Evolutionary conservation across 2,329 filamentous ascomycete genomes (phyloP).

Genomic region (Sclerotinia spermophila): DNA sequence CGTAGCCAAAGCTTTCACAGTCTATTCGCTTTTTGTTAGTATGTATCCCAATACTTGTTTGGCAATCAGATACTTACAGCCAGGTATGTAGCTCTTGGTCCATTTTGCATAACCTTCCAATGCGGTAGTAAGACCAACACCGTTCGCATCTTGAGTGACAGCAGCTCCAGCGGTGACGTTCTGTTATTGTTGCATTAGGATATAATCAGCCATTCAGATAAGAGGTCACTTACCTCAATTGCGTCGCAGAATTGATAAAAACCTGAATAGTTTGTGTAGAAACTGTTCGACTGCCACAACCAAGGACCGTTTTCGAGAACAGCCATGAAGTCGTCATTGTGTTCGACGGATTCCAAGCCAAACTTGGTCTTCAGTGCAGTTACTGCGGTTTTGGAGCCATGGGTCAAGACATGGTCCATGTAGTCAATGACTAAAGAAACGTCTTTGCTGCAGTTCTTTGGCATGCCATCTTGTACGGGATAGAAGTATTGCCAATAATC

Average conservation of each 20-base stretch:
- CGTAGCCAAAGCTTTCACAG: slow-evolving; percentile 49
- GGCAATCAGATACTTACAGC: slow-evolving; percentile 40
- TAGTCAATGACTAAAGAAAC: slow-evolving; percentile 50
- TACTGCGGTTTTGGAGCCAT: slow-evolving; percentile 43
- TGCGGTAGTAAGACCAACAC: slow-evolving; percentile 53
- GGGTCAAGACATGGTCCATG: slow-evolving; percentile 47
- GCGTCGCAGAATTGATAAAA: slow-evolving; percentile 46
- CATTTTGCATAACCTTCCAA: slow-evolving; percentile 53
- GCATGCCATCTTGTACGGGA: slow-evolving; percentile 55
- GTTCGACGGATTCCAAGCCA: slow-evolving; percentile 43
- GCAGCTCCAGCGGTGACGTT: slow-evolving; percentile 36
- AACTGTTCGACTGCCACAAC: slow-evolving; percentile 53
- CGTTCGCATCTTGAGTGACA: slow-evolving; percentile 39
- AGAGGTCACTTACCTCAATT: slow-evolving; percentile 37
- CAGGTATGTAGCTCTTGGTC: slow-evolving; percentile 47
- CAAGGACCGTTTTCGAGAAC: slow-evolving; percentile 54
- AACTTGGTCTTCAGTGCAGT: slow-evolving; percentile 50
- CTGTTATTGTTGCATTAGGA: slow-evolving; percentile 10
- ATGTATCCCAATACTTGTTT: background rate
- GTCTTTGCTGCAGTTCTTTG: slow-evolving; percentile 54
- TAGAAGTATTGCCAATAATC: slow-evolving; percentile 58
- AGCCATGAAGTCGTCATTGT: slow-evolving; percentile 1
- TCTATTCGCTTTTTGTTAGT: slow-evolving; percentile 33
- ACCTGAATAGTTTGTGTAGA: slow-evolving; percentile 46
- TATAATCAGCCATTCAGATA: background rate